These are phyloP conservation scores for Ganoderma lingzhi DNA, from an alignment of 1,284 basidiomycete species.

Conservation along the genomic window DNA sequence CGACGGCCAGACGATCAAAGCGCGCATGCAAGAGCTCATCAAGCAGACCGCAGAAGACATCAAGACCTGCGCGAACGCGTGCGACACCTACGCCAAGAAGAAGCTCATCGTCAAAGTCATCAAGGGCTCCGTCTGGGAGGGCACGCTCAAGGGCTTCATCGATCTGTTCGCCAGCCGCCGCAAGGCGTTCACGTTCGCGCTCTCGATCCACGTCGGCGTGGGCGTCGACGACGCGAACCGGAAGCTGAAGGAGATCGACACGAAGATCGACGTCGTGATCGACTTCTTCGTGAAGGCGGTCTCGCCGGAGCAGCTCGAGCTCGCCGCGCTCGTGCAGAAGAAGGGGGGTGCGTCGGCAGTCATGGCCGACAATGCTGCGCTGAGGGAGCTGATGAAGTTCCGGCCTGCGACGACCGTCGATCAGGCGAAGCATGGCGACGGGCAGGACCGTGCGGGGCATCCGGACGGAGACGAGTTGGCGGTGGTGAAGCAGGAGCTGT, in stretches of 20 bases:
- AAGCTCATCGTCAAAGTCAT: slow-evolving; percentile 46
- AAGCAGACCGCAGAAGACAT: slow-evolving; percentile 41
- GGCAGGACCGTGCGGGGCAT: background rate
- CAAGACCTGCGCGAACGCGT: slow-evolving; percentile 41
- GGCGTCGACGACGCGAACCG: slow-evolving; percentile 44
- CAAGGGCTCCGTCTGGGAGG: slow-evolving; percentile 48
- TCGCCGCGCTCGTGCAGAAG: slow-evolving; percentile 30
- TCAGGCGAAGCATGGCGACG: background rate
- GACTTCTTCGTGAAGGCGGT: slow-evolving; percentile 25
- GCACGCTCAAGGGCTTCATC: slow-evolving; percentile 43
- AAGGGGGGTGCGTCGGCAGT: slow-evolving; percentile 34
- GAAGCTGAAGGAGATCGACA: slow-evolving; percentile 41
- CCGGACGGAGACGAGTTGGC: slow-evolving; percentile 1
- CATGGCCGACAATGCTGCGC: slow-evolving; percentile 25
- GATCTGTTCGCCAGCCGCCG: slow-evolving; percentile 44
- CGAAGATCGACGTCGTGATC: slow-evolving; percentile 30
- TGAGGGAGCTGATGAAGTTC: slow-evolving; percentile 24
- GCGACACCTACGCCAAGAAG: slow-evolving; percentile 45
- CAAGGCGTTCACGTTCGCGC: slow-evolving; percentile 42
- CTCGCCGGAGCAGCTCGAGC: slow-evolving; percentile 27
- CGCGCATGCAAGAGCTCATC: slow-evolving; percentile 34
- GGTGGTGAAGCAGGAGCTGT: slow-evolving; percentile 15
- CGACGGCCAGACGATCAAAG: slow-evolving; percentile 36
- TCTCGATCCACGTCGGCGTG: slow-evolving; percentile 45
- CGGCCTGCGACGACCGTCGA: background rate